Conservation (phyloP, 106 monocot genomes). For the Dendrobium catenatum region DNA sequence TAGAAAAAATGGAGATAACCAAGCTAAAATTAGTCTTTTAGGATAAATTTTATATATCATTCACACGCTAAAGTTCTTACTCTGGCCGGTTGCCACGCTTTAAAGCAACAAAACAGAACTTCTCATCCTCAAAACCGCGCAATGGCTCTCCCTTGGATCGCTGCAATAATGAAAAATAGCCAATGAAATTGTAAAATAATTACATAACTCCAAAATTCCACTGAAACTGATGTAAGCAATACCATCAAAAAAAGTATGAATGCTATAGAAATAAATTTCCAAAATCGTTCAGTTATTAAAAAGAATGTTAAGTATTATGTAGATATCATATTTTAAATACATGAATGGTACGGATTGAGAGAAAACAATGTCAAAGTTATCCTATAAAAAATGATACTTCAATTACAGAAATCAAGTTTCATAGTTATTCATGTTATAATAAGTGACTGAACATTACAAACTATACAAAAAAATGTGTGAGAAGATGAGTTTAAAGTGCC, state of each 20-base stretch:
- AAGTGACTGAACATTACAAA: neutral
- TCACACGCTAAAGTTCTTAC: conserved; percentile 32
- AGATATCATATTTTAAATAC: neutral
- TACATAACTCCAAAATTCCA: neutral
- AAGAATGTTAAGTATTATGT: neutral
- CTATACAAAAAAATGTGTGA: neutral
- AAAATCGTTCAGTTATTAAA: neutral
- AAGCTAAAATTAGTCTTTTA: neutral
- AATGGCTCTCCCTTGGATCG: conserved; percentile 61
- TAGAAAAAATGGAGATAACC: neutral
- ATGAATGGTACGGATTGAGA: neutral
- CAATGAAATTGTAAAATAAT: neutral
- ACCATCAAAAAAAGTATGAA: neutral
- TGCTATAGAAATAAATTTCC: neutral
- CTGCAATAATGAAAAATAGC: conserved; percentile 27
- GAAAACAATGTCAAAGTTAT: neutral
- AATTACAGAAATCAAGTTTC: neutral
- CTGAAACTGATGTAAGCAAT: neutral
- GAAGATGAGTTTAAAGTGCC: too few relatives aligned
- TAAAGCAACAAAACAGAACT: conserved; percentile 88
- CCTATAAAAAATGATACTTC: neutral
- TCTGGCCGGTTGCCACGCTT: conserved; percentile 70
- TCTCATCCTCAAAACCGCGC: conserved; percentile 99
- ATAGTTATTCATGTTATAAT: neutral
- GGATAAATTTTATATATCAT: neutral